Base-by-base conservation (phyloP, 257 asterid species). In the Scutellaria minor region DNA sequence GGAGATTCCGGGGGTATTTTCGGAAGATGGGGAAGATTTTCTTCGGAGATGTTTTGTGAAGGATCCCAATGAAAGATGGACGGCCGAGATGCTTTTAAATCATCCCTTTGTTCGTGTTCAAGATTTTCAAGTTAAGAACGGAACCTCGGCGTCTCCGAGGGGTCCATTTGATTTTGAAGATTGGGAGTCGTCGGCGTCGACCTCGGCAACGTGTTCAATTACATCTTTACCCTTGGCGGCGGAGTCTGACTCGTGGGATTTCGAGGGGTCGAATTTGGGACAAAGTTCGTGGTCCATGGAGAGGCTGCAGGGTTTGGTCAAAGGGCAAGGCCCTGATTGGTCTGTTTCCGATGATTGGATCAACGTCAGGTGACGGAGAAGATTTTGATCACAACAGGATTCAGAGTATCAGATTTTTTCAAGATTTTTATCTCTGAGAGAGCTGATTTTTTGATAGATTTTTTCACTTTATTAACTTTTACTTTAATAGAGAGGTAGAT, bases 71-170 rank as follows among this genome's bases (percentile, higher is more conserved):
- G 27, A 47, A 47, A 83, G 98, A 84, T 93, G 96, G 98, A 93
- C 97, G 85, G 98, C 96, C 41, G 94, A 84, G 90, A 91, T 91
- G 98, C 98, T 93, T 37, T 57, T 89, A 18, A 52, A 81, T 27
- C 98, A 93, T 59, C 93, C 95, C 2, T 93, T 93, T 11, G 78
- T 93, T 54, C 24, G 70, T 4, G 78, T 22, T 71, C 44, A 73
- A 18, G 72, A 65, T 3, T 79, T 51, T 11, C 14, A 75, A 44
- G 12, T 8, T 44, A 20, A 35, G 62, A 10, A 37, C 15, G 40
- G 57, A 3, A 57, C 44, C 2, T 76, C 84, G 1, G 18, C 75
- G 0, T 90, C 98, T 62, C 97, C 98, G 0, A 83, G 90, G 68
- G 80, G 96, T 51, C 96, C 90, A 11, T 89, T 90, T 6, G 96